These are phyloP conservation scores for Ilex aquifolium DNA, from an alignment of 257 asterid species.

Conservation along the genomic window DNA sequence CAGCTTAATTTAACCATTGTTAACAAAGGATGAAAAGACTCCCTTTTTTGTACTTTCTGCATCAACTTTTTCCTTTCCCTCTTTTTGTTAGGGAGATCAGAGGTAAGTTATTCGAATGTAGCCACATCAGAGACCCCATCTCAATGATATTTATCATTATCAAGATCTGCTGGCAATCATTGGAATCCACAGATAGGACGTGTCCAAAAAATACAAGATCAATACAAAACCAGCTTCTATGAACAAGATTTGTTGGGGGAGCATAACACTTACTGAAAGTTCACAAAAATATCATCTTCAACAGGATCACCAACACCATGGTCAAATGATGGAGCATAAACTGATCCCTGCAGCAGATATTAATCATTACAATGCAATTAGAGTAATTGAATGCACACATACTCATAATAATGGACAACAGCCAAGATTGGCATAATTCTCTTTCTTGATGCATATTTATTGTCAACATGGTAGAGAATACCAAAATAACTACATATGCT, in stretches of 20 bases:
- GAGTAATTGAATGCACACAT: slow-evolving; percentile 2
- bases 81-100: too few species aligned
- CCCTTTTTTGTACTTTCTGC: too few species aligned
- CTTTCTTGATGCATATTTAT: neutral
- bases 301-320: slow-evolving; percentile 97
- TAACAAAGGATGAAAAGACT: too few species aligned
- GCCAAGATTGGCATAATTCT: neutral
- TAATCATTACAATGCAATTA: slow-evolving; percentile 3
- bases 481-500: neutral
- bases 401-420: neutral
- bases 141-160: too few species aligned
- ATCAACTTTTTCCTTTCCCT: too few species aligned
- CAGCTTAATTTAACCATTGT: too few species aligned
- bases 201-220: too few species aligned
- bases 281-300: slow-evolving; percentile 85
- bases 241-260: neutral
- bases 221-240: too few species aligned
- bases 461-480: slow-evolving; percentile 6
- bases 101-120: too few species aligned
- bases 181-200: too few species aligned
- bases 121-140: too few species aligned
- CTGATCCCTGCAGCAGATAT: slow-evolving; percentile 60
- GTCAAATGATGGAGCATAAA: slow-evolving; percentile 81
- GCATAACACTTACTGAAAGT: slow-evolving; percentile 58
- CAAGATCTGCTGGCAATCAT: too few species aligned